Evolutionary conservation across 306 rosid species (phyloP), one percentile per base, ranked within the genome.

Genomic region (Quercus dentata): DNA sequence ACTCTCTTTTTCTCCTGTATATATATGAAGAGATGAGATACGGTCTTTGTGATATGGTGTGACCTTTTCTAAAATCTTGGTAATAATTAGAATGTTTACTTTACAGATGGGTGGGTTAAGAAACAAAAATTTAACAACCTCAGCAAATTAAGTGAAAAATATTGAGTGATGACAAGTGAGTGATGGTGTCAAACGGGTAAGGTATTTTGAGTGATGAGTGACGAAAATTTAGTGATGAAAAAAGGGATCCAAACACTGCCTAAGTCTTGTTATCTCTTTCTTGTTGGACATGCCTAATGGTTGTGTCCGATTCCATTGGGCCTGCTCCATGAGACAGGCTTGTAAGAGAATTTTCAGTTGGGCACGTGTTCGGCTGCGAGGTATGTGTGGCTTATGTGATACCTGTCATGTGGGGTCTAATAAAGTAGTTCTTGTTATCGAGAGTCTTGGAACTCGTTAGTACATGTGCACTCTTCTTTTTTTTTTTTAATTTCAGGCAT

Each of bases 341-440:
- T 8, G 10, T 8, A 41, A 41, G 46, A 41, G 46, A 41, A 8
- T 41, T 41, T 41, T 41, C 46, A 9, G 31, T 49, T 12, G 5
- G 31, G 7, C 65, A 59, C 7, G 7, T 59, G 30, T 23, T 4
- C 0, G 65, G 27, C 31, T 21, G 65, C 14, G 15, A 59, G 65
- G 13, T 21, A 13, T 23, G 23, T 9, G 31, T 20, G 15, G 31
- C 17, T 11, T 3, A 4, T 59, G 65, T 58, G 4, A 58, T 58
- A 58, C 15, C 2, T 0, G 12, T 21, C 6, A 58, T 21, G 31
- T 11, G 5, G 17, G 30, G 31, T 23, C 17, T 27, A 59, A 59
- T 59, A 23, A 12, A n/a, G 4, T 4, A 57, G 21, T 3, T 3
- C 2, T 5, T 0, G 5, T 1, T 23, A 23, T 0, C 0, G 0